Percentiles rank a stretch among this genome's conserved stretches.
These are phyloP conservation scores for Plectosphaerella sp. DNA, from an alignment of 2,329 filamentous ascomycete genomes.

Conservation along the genomic window DNA sequence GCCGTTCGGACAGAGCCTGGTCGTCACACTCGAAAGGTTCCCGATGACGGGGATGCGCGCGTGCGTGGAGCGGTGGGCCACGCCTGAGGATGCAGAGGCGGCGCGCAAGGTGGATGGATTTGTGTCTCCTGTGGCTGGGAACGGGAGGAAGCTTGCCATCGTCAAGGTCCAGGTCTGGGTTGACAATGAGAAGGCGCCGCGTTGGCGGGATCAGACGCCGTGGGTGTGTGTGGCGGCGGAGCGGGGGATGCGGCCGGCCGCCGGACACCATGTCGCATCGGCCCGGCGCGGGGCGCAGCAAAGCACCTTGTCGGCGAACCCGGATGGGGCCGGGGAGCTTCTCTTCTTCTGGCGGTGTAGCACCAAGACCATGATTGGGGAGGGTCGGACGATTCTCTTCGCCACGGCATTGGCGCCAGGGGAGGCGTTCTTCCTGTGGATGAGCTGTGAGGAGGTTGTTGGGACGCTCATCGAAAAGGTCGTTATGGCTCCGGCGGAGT, in stretches of 20 bases:
- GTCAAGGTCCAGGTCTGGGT: conserved; percentile 22
- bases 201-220: conserved; percentile 22
- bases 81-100: not conserved
- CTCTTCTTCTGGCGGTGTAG: conserved; percentile 64
- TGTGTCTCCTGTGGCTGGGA: conserved; percentile 2
- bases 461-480: conserved; percentile 40
- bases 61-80: not conserved
- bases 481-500: not conserved
- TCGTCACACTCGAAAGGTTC: conserved; percentile 63
- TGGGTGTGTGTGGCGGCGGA: not conserved
- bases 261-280: not conserved
- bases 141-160: conserved; percentile 5
- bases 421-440: conserved; percentile 59
- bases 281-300: not conserved
- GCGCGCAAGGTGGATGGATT: conserved; percentile 25
- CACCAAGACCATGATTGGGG: conserved; percentile 56
- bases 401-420: conserved; percentile 45
- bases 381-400: conserved; percentile 53
- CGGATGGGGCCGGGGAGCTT: conserved; percentile 55
- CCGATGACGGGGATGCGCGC: conserved; percentile 38
- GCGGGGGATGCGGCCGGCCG: not conserved
- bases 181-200: conserved; percentile 24
- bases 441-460: conserved; percentile 83
- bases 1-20: conserved; percentile 71
- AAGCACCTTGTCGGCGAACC: not conserved